Conservation (phyloP, 164 flowering plant species). For the Berberis thunbergii region DNA sequence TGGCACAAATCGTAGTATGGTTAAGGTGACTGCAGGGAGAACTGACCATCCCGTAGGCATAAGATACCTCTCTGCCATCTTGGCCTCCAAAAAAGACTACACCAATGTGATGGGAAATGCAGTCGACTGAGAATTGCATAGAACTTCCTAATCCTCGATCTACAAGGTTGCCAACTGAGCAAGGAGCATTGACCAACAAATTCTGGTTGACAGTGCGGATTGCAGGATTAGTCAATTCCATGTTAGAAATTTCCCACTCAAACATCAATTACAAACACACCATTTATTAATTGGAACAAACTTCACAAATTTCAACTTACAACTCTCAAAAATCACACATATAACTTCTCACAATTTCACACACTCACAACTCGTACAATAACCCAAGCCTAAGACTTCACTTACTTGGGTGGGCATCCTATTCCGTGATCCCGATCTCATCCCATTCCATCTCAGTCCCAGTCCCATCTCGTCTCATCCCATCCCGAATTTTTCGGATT, state of each 20-base stretch:
- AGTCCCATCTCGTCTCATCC: no score
- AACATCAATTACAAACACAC: no score
- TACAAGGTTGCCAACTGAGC: neutral
- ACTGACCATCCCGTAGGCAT: slow-evolving; percentile 7
- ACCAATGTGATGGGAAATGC: slow-evolving; percentile 8
- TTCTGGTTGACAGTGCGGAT: slow-evolving; percentile 14
- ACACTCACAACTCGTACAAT: no score
- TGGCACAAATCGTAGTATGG: slow-evolving; percentile 4
- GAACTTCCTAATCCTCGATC: slow-evolving; percentile 11
- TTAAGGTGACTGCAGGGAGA: slow-evolving; percentile 9
- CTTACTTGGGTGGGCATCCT: no score
- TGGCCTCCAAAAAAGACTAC: slow-evolving; percentile 15
- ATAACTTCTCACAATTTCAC: no score
- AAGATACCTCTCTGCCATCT: neutral
- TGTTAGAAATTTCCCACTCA: neutral
- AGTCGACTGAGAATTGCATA: slow-evolving; percentile 2
- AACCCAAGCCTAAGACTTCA: no score
- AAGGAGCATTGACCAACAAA: slow-evolving; percentile 9
- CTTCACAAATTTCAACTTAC: no score
- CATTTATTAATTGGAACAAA: no score
- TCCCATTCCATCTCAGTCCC: no score
- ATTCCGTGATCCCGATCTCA: no score
- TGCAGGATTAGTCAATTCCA: slow-evolving; percentile 16
- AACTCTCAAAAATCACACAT: no score
- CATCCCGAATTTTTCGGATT: no score